phyloP scores from a whole-genome alignment of 2,329 filamentous ascomycete species.

The Stachybotrys elegans region DNA sequence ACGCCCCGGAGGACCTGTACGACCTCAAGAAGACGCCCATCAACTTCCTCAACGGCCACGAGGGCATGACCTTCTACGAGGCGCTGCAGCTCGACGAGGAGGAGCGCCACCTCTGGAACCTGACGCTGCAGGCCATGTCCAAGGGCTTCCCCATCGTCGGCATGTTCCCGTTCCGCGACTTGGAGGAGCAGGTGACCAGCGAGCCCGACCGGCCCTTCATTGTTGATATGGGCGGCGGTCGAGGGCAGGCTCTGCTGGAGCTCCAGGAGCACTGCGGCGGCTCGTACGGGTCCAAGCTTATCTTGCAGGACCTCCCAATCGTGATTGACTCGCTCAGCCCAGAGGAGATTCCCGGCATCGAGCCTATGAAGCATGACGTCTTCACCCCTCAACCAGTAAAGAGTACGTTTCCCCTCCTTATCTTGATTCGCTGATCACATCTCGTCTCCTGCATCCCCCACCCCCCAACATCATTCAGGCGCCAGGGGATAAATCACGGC shows the following conservation, averaged over 20 bases:
- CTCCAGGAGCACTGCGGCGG: constrained; percentile 18
- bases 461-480: too few relatives aligned
- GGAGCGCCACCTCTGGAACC: constrained; percentile 21
- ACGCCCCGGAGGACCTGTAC: constrained; percentile 19
- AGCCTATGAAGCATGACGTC: constrained; percentile 18
- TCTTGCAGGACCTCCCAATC: constrained; percentile 25
- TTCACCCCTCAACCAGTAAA: constrained; percentile 19
- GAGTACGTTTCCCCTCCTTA: constrained; percentile 16
- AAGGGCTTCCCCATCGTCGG: constrained; percentile 22
- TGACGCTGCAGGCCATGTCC: constrained; percentile 18
- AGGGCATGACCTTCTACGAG: constrained; percentile 27
- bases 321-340: constrained; percentile 20
- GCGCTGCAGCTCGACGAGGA: constrained; percentile 17
- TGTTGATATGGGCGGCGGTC: constrained; percentile 22
- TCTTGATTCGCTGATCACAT: too few relatives aligned
- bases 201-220: constrained; percentile 21
- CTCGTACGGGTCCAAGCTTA: constrained; percentile 18
- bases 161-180: constrained; percentile 22
- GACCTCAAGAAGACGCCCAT: constrained; percentile 23
- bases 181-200: constrained; percentile 18
- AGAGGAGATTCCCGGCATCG: constrained; percentile 17
- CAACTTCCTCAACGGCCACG: constrained; percentile 19
- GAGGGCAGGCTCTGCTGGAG: constrained; percentile 19
- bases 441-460: too few relatives aligned
- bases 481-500: too few relatives aligned